A percentile compares a stretch with the other conserved stretches of the same genome.
Conservation (phyloP, 2,329 filamentous ascomycete genomes). For the Acarospora socialis region DNA sequence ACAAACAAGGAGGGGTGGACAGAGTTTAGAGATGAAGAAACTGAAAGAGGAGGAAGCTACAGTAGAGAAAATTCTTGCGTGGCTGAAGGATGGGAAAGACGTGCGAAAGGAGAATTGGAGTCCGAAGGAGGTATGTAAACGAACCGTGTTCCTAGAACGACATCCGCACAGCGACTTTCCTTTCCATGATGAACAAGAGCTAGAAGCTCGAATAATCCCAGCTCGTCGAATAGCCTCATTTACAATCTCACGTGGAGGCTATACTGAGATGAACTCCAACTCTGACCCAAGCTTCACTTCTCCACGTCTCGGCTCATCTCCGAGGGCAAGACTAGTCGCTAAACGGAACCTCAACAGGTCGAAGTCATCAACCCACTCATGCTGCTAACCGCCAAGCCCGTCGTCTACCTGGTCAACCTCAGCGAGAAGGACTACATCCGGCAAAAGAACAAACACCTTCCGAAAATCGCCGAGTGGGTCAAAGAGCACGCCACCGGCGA, state of each 20-base stretch:
- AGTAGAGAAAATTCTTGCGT: slow-evolving; percentile 75
- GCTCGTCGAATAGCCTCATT: slow-evolving; percentile 90
- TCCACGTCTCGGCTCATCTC: slow-evolving; percentile 10
- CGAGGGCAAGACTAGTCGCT: neutral
- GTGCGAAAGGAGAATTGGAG: slow-evolving; percentile 80
- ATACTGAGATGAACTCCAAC: slow-evolving; percentile 72
- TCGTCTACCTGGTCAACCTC: slow-evolving; percentile 92
- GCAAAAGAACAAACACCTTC: slow-evolving; percentile 98
- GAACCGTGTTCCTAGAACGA: too few species aligned
- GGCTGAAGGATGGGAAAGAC: slow-evolving; percentile 79
- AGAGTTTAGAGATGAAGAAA: slow-evolving; percentile 96
- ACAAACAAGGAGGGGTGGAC: slow-evolving; percentile 86
- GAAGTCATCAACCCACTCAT: slow-evolving; percentile 96
- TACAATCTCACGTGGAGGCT: slow-evolving; percentile 57
- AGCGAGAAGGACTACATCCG: slow-evolving; percentile 94
- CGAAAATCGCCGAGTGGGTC: slow-evolving; percentile 88
- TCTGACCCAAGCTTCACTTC: slow-evolving; percentile 41
- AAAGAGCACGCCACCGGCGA: slow-evolving; percentile 80
- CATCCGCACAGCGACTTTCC: slow-evolving; percentile 12
- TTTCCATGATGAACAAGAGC: slow-evolving; percentile 96
- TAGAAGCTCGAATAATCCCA: slow-evolving; percentile 95
- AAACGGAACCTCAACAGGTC: slow-evolving; percentile 43
- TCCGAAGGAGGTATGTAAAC: slow-evolving; percentile 80
- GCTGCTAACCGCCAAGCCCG: slow-evolving; percentile 89
- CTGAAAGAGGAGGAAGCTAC: slow-evolving; percentile 85